Evolutionary conservation across 495 filamentous ascomycete genomes (phyloP), one percentile per base, ranked within the genome.

Genomic region (Staphylotrichum tortipilum): DNA sequence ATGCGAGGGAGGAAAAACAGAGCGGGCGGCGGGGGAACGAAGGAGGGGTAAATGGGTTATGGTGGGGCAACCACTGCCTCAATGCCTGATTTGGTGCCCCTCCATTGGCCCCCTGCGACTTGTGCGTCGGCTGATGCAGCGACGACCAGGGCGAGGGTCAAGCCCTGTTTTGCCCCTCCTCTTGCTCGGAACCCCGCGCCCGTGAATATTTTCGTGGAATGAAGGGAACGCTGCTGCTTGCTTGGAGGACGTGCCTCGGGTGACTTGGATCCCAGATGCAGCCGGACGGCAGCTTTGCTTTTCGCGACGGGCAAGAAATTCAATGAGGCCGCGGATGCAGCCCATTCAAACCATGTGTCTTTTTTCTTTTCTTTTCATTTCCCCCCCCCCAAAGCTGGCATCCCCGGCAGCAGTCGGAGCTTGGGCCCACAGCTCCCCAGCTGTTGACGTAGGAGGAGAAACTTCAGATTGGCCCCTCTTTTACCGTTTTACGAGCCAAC

Each of bases 91-190:
- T 48, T 49, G 30, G 24, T 19, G 53, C 52, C 54, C 45, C 53
- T 58, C 55, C 47, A 58, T 60, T 60, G 57, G 54, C 49, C 50
- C 35, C 49, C 28, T 11, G 43, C 33, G 24, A 51, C 51, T 58
- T 62, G 56, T 60, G 59, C 57, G 55, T 49, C 55, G 57, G 49
- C 57, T 60, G 61, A 59, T 62, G 49, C 44, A 50, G 57, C 56
- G 53, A n/a, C n/a, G n/a, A 36, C 42, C 47, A 48, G 42, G 47
- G 48, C 42, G 61, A 65, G 57, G 61, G 62, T 62, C 62, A 65
- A 62, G 62, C 61, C 61, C 61, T 63, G 61, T 54, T 61, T 60
- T 63, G 62, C 60, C 62, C 60, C 62, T 63, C 62, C 51, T n/a
- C n/a, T n/a, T n/a, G n/a, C n/a, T 52, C 39, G 7, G 30, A 55